A percentile compares a stretch with the other conserved stretches of the same genome.
Evolutionary conservation across 306 rosid genomes (phyloP).

Genomic region (Mimosa bimucronata): DNA sequence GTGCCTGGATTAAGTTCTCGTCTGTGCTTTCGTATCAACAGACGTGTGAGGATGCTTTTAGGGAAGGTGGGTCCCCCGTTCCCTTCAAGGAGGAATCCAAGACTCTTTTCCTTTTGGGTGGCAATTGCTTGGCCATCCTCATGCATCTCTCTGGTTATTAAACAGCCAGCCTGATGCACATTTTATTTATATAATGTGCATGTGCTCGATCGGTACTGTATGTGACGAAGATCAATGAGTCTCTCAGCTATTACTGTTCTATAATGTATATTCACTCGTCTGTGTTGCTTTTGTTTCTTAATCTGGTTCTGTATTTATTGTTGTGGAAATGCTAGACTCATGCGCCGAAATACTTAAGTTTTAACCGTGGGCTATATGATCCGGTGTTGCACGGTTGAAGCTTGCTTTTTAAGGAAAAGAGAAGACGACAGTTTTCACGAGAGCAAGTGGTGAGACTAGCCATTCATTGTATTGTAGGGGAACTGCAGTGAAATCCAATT

Average conservation of each 20-base stretch:
- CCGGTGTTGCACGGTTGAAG: neutral
- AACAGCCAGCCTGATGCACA: neutral
- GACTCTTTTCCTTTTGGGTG: neutral
- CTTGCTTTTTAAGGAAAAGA: neutral
- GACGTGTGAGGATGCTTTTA: conserved; percentile 1
- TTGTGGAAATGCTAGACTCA: neutral
- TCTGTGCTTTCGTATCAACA: neutral
- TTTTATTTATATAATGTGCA: neutral
- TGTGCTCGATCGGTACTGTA: neutral
- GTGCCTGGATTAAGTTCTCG: neutral
- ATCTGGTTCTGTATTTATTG: neutral
- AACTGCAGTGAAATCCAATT: neutral
- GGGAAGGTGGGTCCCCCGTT: neutral
- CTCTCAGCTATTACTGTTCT: neutral
- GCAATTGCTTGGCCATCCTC: conserved; percentile 19
- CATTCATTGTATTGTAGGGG: neutral
- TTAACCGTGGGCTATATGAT: neutral
- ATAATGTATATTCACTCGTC: neutral
- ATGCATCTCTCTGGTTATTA: neutral
- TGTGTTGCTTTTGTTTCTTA: neutral
- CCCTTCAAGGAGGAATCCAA: conserved; percentile 1
- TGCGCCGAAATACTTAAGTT: neutral
- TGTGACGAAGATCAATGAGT: neutral
- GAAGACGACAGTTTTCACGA: neutral
- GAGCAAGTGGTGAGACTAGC: neutral